phyloP scores from a whole-genome alignment of 2,329 filamentous ascomycete genomes.

The Cordyceps farinosa region DNA sequence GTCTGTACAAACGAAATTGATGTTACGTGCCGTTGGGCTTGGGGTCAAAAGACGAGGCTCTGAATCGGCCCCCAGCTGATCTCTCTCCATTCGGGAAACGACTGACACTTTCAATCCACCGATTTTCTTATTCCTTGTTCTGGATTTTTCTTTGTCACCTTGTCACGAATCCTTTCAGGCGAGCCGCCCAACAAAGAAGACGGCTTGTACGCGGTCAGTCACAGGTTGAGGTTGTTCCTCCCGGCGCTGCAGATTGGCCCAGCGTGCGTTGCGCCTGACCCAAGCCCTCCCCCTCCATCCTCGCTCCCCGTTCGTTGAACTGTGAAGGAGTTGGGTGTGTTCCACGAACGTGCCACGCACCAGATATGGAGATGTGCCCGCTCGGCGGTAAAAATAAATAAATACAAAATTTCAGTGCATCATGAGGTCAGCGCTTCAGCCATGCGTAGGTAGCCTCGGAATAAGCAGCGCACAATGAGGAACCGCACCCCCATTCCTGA shows the following conservation, averaged over 20 bases:
- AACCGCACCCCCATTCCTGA: neutral
- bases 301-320: neutral
- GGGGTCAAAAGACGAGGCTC: conserved; percentile 7
- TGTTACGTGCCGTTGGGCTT: conserved; percentile 12
- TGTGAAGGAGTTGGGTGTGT: neutral
- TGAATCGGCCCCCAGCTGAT: conserved; percentile 9
- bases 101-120: neutral
- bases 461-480: neutral
- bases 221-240: neutral
- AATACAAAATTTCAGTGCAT: neutral
- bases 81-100: neutral
- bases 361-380: neutral
- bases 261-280: conserved; percentile 20
- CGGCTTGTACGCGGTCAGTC: neutral
- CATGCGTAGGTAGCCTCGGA: neutral
- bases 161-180: neutral
- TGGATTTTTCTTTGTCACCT: neutral
- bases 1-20: conserved; percentile 4
- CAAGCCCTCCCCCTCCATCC: conserved; percentile 12
- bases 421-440: conserved; percentile 14
- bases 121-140: neutral
- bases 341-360: neutral
- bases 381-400: neutral
- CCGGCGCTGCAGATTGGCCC: neutral
- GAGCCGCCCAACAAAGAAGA: neutral